These are phyloP conservation scores for Puccinia novopanici DNA, from an alignment of 1,284 basidiomycete species.

Conservation along the genomic window DNA sequence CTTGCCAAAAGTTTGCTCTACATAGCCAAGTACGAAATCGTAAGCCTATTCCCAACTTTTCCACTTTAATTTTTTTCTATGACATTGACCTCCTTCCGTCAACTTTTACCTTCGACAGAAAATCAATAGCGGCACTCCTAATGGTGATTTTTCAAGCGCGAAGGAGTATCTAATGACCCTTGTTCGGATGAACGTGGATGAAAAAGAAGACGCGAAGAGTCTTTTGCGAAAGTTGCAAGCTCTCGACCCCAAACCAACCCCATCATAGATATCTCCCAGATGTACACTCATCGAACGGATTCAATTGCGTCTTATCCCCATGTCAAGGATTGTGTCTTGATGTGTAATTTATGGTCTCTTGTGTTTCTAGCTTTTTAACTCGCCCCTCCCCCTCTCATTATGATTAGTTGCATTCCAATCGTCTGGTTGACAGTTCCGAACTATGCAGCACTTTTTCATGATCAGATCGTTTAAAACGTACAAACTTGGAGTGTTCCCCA, in stretches of 20 bases:
- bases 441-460: too few relatives aligned
- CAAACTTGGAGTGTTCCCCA: background rate
- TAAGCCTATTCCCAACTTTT: background rate
- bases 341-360: too few relatives aligned
- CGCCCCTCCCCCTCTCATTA: background rate
- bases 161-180: slow-evolving; percentile 41
- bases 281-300: background rate
- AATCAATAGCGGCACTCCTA: slow-evolving; percentile 4
- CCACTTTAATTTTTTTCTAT: background rate
- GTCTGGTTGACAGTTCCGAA: too few relatives aligned
- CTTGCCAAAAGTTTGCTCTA: slow-evolving; percentile 49
- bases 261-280: background rate
- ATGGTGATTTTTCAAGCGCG: slow-evolving; percentile 30
- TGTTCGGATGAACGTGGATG: slow-evolving; percentile 50
- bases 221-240: slow-evolving; percentile 40
- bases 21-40: slow-evolving; percentile 49
- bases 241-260: slow-evolving; percentile 25
- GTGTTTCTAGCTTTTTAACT: too few relatives aligned
- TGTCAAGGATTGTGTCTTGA: too few relatives aligned
- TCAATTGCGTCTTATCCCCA: too few relatives aligned
- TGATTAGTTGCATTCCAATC: too few relatives aligned
- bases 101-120: background rate
- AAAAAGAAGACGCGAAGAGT: slow-evolving; percentile 49
- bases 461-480: too few relatives aligned
- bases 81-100: background rate